Evolutionary conservation across 2,329 filamentous ascomycete genomes (phyloP).

Genomic region (Xylariales sp.): DNA sequence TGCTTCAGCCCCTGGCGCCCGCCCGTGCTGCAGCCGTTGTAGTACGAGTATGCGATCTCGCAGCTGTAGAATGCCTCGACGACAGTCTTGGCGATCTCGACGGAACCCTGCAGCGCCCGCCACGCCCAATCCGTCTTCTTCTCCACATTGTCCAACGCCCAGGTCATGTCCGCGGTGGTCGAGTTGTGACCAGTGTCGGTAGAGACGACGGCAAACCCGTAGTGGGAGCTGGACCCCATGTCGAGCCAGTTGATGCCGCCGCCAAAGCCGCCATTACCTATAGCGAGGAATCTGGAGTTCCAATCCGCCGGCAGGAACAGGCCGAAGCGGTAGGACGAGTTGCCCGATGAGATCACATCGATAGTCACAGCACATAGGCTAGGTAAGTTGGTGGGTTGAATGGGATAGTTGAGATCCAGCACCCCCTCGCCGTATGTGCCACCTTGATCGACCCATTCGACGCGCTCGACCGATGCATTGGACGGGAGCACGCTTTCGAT

Average conservation of each 20-base stretch:
- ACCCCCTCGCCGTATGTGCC: slow-evolving; percentile 31
- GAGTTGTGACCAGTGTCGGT: slow-evolving; percentile 41
- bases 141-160: slow-evolving; percentile 34
- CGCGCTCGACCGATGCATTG: slow-evolving; percentile 21
- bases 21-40: slow-evolving; percentile 53
- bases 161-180: slow-evolving; percentile 21
- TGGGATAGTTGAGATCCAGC: slow-evolving; percentile 27
- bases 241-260: slow-evolving; percentile 30
- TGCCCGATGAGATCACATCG: slow-evolving; percentile 23
- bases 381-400: slow-evolving; percentile 30
- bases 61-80: slow-evolving; percentile 41
- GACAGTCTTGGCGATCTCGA: slow-evolving; percentile 42
- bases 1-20: slow-evolving; percentile 54
- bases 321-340: slow-evolving; percentile 30
- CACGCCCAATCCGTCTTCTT: slow-evolving; percentile 31
- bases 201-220: slow-evolving; percentile 35
- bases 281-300: slow-evolving; percentile 29
- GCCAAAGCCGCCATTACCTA: slow-evolving; percentile 34
- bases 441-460: slow-evolving; percentile 22
- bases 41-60: slow-evolving; percentile 44
- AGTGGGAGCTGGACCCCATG: slow-evolving; percentile 24
- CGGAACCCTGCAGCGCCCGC: slow-evolving; percentile 41
- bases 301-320: slow-evolving; percentile 32
- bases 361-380: slow-evolving; percentile 33
- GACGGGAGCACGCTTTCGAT: slow-evolving; percentile 13